Evolutionary conservation across 1,139 yeast species (phyloP).

Genomic region (Lodderomyces jiufengensis): DNA sequence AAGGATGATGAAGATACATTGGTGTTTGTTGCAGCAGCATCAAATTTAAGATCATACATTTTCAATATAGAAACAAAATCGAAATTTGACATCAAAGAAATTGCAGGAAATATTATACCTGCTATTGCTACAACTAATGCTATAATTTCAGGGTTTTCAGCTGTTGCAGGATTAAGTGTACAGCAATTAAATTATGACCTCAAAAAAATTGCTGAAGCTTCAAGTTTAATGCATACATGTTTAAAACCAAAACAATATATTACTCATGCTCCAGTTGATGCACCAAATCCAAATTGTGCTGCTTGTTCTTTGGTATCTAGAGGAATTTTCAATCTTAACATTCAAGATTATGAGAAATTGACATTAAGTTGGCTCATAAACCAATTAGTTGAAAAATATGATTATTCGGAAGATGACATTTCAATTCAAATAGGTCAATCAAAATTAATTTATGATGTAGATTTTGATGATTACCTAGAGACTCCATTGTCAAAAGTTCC

Average conservation of each 20-base stretch:
- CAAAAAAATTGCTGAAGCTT: not conserved
- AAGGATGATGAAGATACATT: constrained; percentile 93
- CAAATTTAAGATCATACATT: constrained; percentile 73
- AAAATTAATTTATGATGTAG: constrained; percentile 74
- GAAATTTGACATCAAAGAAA: constrained; percentile 84
- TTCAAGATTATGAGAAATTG: constrained; percentile 13
- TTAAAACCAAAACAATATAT: constrained; percentile 67
- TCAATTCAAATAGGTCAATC: constrained; percentile 59
- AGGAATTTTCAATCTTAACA: constrained; percentile 28
- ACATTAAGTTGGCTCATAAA: constrained; percentile 44
- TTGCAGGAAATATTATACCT: constrained; percentile 97
- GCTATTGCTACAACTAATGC: constrained; percentile 99
- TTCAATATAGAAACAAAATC: constrained; percentile 73
- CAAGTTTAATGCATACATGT: not conserved
- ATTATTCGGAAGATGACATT: constrained; percentile 64
- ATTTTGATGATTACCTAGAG: constrained; percentile 75
- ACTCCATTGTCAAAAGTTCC: constrained; percentile 46
- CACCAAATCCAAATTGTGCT: constrained; percentile 67
- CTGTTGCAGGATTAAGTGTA: constrained; percentile 54
- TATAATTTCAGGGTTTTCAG: constrained; percentile 84
- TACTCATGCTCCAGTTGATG: constrained; percentile 55
- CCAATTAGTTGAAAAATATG: constrained; percentile 43
- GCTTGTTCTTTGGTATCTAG: constrained; percentile 66
- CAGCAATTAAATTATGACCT: constrained; percentile 34
- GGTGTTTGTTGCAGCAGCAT: constrained; percentile 82